Conservation (phyloP, 202 grass and related monocot species). For the Bolboschoenoplectus hybrid region DNA sequence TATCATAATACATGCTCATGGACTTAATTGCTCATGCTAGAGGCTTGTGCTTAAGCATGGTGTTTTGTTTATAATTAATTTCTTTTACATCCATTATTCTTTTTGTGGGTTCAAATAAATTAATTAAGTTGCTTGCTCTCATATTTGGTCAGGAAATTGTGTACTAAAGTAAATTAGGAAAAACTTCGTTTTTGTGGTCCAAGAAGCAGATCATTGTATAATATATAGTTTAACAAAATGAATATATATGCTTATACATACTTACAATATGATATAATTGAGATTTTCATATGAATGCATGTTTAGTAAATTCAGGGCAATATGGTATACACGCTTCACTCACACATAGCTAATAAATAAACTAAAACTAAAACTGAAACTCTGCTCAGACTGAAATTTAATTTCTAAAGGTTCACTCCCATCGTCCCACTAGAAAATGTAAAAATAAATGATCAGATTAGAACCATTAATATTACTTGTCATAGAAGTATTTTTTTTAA, state of each 20-base stretch:
- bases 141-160: not conserved
- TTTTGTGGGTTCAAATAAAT: not conserved
- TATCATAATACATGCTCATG: constrained; percentile 4
- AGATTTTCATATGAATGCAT: not conserved
- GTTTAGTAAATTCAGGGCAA: not conserved
- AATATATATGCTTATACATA: too few relatives aligned
- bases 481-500: too few relatives aligned
- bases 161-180: not conserved
- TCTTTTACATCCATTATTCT: not conserved
- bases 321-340: not conserved
- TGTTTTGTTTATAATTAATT: not conserved
- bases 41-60: not conserved
- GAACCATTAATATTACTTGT: too few relatives aligned
- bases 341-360: too few relatives aligned
- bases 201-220: too few relatives aligned
- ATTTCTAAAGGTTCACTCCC: too few relatives aligned
- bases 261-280: not conserved
- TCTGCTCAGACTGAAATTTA: too few relatives aligned
- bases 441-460: too few relatives aligned
- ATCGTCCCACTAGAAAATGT: too few relatives aligned
- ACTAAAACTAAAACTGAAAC: too few relatives aligned
- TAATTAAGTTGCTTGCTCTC: not conserved
- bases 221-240: too few relatives aligned
- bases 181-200: too few relatives aligned
- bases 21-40: not conserved